phyloP scores from a whole-genome alignment of 2,329 filamentous ascomycete genomes.

The Colletotrichum camelliae region DNA sequence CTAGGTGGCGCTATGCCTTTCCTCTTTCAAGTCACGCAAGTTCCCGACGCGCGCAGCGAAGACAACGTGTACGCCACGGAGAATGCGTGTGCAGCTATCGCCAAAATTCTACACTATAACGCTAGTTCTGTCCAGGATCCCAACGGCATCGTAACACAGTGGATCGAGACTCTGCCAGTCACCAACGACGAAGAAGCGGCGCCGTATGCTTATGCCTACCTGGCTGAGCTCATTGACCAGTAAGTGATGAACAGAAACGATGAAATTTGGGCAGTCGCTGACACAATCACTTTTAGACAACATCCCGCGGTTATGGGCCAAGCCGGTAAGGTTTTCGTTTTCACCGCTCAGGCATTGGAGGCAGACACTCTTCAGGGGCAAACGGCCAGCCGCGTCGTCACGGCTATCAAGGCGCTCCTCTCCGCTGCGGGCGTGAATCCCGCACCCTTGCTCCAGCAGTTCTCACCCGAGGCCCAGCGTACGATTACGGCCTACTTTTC shows the following conservation, averaged over 20 bases:
- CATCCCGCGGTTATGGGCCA: slow-evolving; percentile 81
- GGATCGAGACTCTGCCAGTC: slow-evolving; percentile 90
- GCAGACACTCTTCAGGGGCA: slow-evolving; percentile 88
- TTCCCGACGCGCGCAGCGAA: slow-evolving; percentile 83
- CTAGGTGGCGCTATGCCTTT: slow-evolving; percentile 78
- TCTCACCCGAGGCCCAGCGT: slow-evolving; percentile 81
- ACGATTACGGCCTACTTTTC: slow-evolving; percentile 81
- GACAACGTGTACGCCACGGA: slow-evolving; percentile 98
- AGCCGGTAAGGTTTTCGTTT: slow-evolving; percentile 81
- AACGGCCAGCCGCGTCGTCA: slow-evolving; percentile 77
- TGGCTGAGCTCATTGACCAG: slow-evolving; percentile 92
- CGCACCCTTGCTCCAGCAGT: slow-evolving; percentile 74
- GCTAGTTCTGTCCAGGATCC: slow-evolving; percentile 75
- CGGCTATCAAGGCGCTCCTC: slow-evolving; percentile 79
- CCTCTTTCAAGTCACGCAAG: slow-evolving; percentile 83
- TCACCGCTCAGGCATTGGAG: slow-evolving; percentile 87
- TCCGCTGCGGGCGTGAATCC: slow-evolving; percentile 77
- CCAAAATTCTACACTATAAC: slow-evolving; percentile 96
- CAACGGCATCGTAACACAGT: slow-evolving; percentile 79
- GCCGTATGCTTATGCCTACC: slow-evolving; percentile 92
- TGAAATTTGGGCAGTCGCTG: background rate
- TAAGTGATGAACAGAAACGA: slow-evolving; percentile 57
- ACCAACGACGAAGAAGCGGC: slow-evolving; percentile 97
- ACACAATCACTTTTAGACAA: slow-evolving; percentile 65
- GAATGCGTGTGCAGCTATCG: slow-evolving; percentile 95